phyloP scores from a whole-genome alignment of 345 rosid genomes.

The Syzygium aqueum region DNA sequence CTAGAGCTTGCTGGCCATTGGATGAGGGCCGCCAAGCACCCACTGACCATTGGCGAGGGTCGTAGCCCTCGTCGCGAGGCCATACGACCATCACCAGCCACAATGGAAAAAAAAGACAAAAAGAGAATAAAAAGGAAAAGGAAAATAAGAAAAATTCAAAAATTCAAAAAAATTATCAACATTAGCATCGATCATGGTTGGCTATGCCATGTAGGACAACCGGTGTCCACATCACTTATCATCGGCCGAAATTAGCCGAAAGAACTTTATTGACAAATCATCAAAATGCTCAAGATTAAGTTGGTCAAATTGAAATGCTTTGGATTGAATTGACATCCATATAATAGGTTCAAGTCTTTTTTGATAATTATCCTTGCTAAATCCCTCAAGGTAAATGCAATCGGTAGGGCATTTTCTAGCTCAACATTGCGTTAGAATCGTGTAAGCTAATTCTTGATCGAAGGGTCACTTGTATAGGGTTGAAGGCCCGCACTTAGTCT shows the following conservation, averaged over 20 bases:
- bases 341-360: neutral
- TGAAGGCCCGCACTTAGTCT: neutral
- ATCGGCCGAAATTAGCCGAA: too few relatives aligned
- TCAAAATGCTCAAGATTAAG: too few relatives aligned
- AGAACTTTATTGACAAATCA: too few relatives aligned
- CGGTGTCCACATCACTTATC: too few relatives aligned
- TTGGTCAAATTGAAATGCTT: too few relatives aligned
- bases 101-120: rapidly evolving
- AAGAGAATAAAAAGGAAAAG: neutral
- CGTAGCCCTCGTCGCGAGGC: too few relatives aligned
- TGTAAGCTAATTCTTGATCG: neutral
- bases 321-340: neutral
- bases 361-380: neutral
- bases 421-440: neutral
- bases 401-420: neutral
- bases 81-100: neutral
- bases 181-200: too few relatives aligned
- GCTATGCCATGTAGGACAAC: too few relatives aligned
- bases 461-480: rapidly evolving
- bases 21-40: too few relatives aligned
- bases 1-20: neutral
- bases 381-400: neutral
- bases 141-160: neutral
- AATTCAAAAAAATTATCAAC: neutral
- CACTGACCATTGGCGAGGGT: too few relatives aligned